Percentiles rank a stretch among this genome's conserved stretches.
phyloP scores from a whole-genome alignment of 495 filamentous ascomycete genomes.

The Neurospora intermedia region DNA sequence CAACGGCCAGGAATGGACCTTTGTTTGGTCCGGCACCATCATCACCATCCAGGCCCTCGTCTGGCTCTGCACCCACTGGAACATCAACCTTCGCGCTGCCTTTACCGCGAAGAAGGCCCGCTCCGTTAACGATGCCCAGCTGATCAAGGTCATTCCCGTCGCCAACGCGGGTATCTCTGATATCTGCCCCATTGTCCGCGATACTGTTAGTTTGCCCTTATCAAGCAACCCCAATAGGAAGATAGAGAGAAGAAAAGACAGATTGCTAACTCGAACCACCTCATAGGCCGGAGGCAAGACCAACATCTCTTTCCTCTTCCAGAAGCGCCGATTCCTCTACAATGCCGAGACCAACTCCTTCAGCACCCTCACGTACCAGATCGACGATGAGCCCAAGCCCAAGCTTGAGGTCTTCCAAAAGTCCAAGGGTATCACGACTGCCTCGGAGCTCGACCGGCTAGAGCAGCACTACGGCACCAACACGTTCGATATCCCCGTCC shows the following conservation, averaged over 20 bases:
- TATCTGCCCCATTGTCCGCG: slow-evolving; percentile 68
- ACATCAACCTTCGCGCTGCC: slow-evolving; percentile 67
- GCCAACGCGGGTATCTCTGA: slow-evolving; percentile 84
- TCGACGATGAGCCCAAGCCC: slow-evolving; percentile 77
- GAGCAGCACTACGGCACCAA: slow-evolving; percentile 93
- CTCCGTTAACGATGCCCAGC: slow-evolving; percentile 61
- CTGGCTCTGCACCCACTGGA: slow-evolving; percentile 98
- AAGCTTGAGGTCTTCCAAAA: slow-evolving; percentile 65
- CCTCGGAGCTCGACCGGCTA: slow-evolving; percentile 62
- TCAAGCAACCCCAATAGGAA: neutral
- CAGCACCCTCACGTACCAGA: slow-evolving; percentile 68
- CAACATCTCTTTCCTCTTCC: slow-evolving; percentile 86
- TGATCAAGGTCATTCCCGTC: slow-evolving; percentile 89
- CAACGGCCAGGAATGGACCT: slow-evolving; percentile 86
- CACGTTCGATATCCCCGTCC: slow-evolving; percentile 95
- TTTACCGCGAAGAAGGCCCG: slow-evolving; percentile 70
- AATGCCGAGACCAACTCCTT: slow-evolving; percentile 58
- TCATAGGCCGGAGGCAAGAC: slow-evolving; percentile 53
- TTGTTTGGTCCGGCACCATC: slow-evolving; percentile 81
- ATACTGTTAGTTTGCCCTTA: slow-evolving; percentile 43
- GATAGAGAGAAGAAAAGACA: neutral
- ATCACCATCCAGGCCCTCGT: slow-evolving; percentile 77
- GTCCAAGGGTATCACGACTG: slow-evolving; percentile 57
- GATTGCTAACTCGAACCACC: slow-evolving; percentile 1
- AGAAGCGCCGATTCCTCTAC: slow-evolving; percentile 94